A percentile compares a stretch with the other conserved stretches of the same genome.
Evolutionary conservation across 2,329 filamentous ascomycete species (phyloP).

Genomic region (Diaporthe sp.): DNA sequence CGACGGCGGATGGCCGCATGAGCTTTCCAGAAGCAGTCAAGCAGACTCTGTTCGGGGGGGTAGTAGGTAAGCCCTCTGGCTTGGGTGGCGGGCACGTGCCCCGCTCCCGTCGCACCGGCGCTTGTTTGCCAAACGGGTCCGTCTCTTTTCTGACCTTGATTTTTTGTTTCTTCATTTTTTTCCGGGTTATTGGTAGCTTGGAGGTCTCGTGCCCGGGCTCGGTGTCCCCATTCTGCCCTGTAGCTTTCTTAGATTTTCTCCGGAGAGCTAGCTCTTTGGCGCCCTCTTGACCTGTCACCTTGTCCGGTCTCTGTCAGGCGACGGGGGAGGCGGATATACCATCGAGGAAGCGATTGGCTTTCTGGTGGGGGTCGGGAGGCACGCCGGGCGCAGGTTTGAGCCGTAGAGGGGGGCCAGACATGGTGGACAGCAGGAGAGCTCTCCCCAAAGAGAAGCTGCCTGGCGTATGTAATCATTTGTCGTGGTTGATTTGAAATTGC

Average conservation of each 20-base stretch:
- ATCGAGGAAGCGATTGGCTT: constrained; percentile 18
- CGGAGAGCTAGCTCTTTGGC: not conserved
- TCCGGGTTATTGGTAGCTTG: not conserved
- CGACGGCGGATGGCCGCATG: constrained; percentile 27
- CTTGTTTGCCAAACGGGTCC: not conserved
- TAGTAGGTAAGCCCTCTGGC: too few species aligned
- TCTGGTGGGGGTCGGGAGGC: constrained; percentile 11
- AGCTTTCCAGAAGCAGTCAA: constrained; percentile 28
- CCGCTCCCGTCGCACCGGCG: constrained; percentile 23
- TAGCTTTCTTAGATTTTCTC: not conserved
- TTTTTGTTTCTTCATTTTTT: not conserved
- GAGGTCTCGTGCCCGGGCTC: constrained; percentile 1
- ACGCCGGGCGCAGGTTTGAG: constrained; percentile 39
- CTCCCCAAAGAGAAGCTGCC: not conserved
- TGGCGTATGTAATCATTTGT: constrained; percentile 23
- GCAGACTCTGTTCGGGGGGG: not conserved
- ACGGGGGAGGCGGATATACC: constrained; percentile 20
- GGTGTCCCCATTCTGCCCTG: constrained; percentile 20
- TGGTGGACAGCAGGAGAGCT: not conserved
- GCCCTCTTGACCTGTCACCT: constrained; percentile 1
- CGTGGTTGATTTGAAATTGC: constrained; percentile 35
- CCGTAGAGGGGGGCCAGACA: not conserved
- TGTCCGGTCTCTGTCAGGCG: not conserved
- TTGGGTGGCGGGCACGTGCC: constrained; percentile 22
- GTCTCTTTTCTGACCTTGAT: not conserved